Base-by-base conservation (phyloP, 768 basidiomycete species). In the Termitomyces sp. region DNA sequence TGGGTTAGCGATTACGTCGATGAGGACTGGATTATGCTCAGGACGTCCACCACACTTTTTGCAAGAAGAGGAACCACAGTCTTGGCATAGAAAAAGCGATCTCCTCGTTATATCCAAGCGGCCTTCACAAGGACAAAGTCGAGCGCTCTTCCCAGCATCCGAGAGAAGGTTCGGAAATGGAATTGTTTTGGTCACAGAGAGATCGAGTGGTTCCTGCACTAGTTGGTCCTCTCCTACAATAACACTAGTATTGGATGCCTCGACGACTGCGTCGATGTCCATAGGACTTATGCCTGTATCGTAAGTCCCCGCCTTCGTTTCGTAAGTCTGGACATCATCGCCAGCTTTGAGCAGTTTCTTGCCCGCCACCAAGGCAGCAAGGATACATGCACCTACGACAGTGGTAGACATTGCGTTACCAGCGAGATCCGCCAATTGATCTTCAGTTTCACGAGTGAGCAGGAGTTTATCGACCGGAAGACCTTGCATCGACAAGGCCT, bases 321-420 rank as follows among this genome's bases (percentile, higher is more conserved):
- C 88, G 63, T 91, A 91, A 2, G 81, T 86, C 58, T 79, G 73
- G 5, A 69, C 73, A 62, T 90, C 87, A 37, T 82, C 70, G 5
- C 90, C 89, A 1, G 71, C 70, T 58, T 85, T 85, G 32, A 97
- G 74, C 34, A 91, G 75, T 46, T 81, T 78, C 66, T 77, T 77
- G 6, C 84, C 83, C 1, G 85, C 70, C 10, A 88, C 79, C 44
- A 98, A 74, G 0, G 93, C 92, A 17, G 88, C 85, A 53, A 96
- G 72, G 59, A 97, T 90, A 59, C 91, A 87, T 3, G 91, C 81
- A 1, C 95, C 95, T 30, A 98, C 94, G 24, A 97, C 95, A 1
- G 95, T 97, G 5, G 94, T 92, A 1, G 93, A 94, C 95, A 98
- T 98, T 57, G 95, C 95, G 65, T 98, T 98, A 2, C 95, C 95